Conservation (phyloP, 257 asterid species). For the Solanum chilense region DNA sequence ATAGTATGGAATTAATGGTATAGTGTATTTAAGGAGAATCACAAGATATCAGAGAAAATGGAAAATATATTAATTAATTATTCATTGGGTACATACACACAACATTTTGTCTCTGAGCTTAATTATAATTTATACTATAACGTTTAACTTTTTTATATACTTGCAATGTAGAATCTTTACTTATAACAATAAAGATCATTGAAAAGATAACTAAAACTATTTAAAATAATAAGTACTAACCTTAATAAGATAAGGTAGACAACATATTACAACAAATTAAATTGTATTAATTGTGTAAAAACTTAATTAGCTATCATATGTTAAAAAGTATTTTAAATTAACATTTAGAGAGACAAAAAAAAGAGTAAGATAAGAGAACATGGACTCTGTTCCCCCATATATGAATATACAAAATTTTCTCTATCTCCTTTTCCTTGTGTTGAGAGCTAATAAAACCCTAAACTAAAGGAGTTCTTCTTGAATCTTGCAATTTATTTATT, state of each 20-base stretch:
- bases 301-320: not conserved
- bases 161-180: not conserved
- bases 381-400: slow-evolving; percentile 63
- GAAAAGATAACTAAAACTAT: not conserved
- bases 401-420: slow-evolving; percentile 11
- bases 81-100: slow-evolving; percentile 7
- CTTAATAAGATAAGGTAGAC: not conserved
- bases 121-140: not conserved
- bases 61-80: not conserved
- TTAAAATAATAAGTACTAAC: not conserved
- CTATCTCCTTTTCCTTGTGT: slow-evolving; percentile 81
- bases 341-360: not conserved
- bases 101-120: slow-evolving; percentile 12
- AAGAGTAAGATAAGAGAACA: slow-evolving; percentile 51
- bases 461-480: slow-evolving; percentile 33
- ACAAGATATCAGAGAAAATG: slow-evolving; percentile 11
- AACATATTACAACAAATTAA: not conserved
- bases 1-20: slow-evolving; percentile 14
- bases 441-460: slow-evolving; percentile 45
- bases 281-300: not conserved
- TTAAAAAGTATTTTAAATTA: no score
- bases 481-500: not conserved
- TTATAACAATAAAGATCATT: not conserved
- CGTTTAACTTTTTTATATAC: not conserved
- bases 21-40: slow-evolving; percentile 45